Base-by-base conservation (phyloP, 495 filamentous ascomycete species). In the Pseudoneurospora amorphoporcata region DNA sequence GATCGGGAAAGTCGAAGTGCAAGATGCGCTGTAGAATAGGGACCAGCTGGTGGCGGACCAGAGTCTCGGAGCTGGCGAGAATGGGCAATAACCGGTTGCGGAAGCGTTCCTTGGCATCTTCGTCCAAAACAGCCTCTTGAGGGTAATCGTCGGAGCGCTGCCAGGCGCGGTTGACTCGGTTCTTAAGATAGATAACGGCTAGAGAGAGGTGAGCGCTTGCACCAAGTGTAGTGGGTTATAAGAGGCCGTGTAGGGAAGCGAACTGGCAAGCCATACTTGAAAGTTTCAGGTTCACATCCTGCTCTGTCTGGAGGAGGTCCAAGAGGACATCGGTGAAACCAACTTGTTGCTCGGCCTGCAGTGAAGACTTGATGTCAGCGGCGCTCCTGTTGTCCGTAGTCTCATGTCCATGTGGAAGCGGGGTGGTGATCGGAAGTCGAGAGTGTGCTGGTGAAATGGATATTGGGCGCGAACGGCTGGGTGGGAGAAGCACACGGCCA, bases 111-210 rank as follows among this genome's bases (percentile, higher is more conserved):
- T 97, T 97, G 81, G 96, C 95, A 73, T 91, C 88, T 76, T 98
- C 95, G 71, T 92, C 86, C 80, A 99, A 95, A 68, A 89, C 77
- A 84, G 88, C 79, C 82, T 88, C 83, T 78, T 84, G 77, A 70
- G 83, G 87, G 76, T 86, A 84, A 76, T 97, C 92, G 75, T 97
- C 93, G 77, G 87, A 86, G 68, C 87, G 88, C 41, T 90, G 85
- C 95, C 95, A 99, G 71, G 92, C 94, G 77, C 94, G 90, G 79
- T 89, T 93, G 79, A 97, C 92, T 77, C 94, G 91, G 81, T 98
- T 97, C 85, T 99, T 99, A 78, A 99, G 87, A 82, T 98, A 99
- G 73, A 99, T 92, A 79, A 94, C 96, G 76, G 95, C 95, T 99
- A 79, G 58, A 69, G 39, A 45, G 39, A 70, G 10, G 69, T 79